These are phyloP conservation scores for Annona cherimola DNA, from an alignment of 164 flowering plant genomes.

Conservation along the genomic window DNA sequence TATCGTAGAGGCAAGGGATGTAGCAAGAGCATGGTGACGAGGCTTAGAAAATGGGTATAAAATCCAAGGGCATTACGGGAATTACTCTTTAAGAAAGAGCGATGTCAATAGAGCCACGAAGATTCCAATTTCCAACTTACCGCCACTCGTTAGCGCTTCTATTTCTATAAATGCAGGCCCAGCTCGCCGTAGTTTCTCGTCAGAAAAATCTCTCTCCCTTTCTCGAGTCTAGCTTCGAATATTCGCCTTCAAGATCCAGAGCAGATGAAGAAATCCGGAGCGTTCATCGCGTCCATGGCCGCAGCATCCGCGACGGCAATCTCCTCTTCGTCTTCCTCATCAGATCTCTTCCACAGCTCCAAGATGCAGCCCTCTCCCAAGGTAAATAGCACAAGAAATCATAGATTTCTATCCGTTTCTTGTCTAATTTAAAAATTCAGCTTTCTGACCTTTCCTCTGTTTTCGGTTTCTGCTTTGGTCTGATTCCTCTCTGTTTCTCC, in stretches of 20 bases:
- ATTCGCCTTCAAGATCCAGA: not conserved
- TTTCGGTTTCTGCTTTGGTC: not conserved
- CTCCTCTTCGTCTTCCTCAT: slow-evolving; percentile 1
- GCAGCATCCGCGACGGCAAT: slow-evolving; percentile 18
- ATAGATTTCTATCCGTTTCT: not conserved
- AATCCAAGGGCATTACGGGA: not conserved
- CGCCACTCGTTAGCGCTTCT: too few relatives aligned
- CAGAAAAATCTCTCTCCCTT: not conserved
- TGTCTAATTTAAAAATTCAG: not conserved
- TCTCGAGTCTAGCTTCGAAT: not conserved
- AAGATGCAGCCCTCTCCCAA: slow-evolving; percentile 7
- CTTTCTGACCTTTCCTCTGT: not conserved
- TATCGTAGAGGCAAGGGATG: not conserved
- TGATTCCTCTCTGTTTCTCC: not conserved
- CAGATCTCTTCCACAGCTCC: slow-evolving; percentile 9
- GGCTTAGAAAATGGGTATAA: not conserved
- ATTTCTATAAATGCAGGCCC: not conserved
- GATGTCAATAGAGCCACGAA: not conserved
- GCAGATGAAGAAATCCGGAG: slow-evolving; percentile 21
- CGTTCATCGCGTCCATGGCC: slow-evolving; percentile 20
- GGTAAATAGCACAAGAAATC: not conserved
- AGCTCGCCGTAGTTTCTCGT: not conserved
- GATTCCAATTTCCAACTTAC: not conserved
- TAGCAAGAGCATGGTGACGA: not conserved
- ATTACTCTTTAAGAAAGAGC: not conserved